Evolutionary conservation across 2,329 filamentous ascomycete species (phyloP).

Genomic region (Gnomoniopsis smithogilvyi): DNA sequence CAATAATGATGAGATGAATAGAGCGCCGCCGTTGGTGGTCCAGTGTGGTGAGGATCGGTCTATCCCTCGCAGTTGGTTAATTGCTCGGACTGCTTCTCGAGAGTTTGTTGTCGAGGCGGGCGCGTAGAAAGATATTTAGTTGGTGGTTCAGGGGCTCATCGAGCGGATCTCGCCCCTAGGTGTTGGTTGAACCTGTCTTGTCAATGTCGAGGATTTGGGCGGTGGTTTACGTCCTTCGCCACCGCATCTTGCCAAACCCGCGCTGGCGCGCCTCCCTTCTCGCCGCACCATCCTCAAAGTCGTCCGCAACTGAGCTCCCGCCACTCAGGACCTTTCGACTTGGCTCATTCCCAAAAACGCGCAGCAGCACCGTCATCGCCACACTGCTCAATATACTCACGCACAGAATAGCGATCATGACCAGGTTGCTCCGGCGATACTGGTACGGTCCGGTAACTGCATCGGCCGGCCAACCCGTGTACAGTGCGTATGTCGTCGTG

Average conservation of each 20-base stretch:
- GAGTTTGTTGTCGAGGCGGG: not conserved
- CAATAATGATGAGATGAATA: slow-evolving; percentile 1
- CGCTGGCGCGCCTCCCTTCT: slow-evolving; percentile 55
- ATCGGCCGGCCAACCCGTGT: slow-evolving; percentile 82
- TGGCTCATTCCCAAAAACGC: slow-evolving; percentile 50
- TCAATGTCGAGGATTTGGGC: slow-evolving; percentile 2
- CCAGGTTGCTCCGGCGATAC: slow-evolving; percentile 79
- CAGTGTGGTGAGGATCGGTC: not conserved
- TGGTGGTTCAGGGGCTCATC: not conserved
- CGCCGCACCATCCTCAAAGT: slow-evolving; percentile 59
- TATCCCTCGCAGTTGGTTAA: not conserved
- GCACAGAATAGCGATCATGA: slow-evolving; percentile 82
- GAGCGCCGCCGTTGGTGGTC: not conserved
- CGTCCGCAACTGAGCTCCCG: slow-evolving; percentile 34
- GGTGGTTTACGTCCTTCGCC: slow-evolving; percentile 22
- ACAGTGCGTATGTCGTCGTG: slow-evolving; percentile 83
- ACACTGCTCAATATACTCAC: slow-evolving; percentile 72
- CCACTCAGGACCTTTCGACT: slow-evolving; percentile 41
- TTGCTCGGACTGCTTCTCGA: not conserved
- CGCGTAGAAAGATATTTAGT: not conserved
- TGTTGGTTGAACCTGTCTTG: not conserved
- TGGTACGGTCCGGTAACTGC: slow-evolving; percentile 63
- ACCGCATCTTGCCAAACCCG: slow-evolving; percentile 46
- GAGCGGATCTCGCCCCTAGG: not conserved
- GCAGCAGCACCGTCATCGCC: slow-evolving; percentile 66